phyloP scores from a whole-genome alignment of 345 rosid genomes.

The Limnanthes douglasii region DNA sequence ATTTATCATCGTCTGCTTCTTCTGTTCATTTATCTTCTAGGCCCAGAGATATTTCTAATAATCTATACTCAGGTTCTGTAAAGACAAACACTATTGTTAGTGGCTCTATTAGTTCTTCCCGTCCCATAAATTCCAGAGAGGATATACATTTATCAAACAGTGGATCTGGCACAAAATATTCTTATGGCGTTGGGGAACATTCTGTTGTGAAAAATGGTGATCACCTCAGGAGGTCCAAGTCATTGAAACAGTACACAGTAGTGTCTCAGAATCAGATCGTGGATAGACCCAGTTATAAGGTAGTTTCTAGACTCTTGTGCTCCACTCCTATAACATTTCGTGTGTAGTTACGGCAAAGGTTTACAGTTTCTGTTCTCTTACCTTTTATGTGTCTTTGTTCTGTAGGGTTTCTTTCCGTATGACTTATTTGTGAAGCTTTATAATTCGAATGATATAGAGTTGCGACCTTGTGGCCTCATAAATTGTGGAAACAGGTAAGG shows the following conservation, averaged over 20 bases:
- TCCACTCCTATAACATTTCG: not conserved
- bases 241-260: constrained; percentile 11
- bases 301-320: constrained; percentile 12
- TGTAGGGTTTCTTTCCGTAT: constrained; percentile 72
- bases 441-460: constrained; percentile 43
- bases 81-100: constrained; percentile 17
- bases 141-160: constrained; percentile 11
- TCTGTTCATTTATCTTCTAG: constrained; percentile 5
- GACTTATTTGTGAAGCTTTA: constrained; percentile 71
- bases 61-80: no score
- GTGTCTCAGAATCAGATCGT: constrained; percentile 21
- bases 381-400: constrained; percentile 10
- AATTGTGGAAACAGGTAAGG: constrained; percentile 90
- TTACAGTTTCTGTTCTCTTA: constrained; percentile 2
- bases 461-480: constrained; percentile 75
- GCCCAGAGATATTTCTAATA: constrained; percentile 2
- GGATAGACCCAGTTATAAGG: constrained; percentile 57
- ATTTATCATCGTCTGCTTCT: constrained; percentile 12
- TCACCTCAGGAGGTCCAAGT: constrained; percentile 44
- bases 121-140: constrained; percentile 19
- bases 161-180: constrained; percentile 14
- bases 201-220: constrained; percentile 43
- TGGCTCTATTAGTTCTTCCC: constrained; percentile 12
- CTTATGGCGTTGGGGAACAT: constrained; percentile 13
- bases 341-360: constrained; percentile 3